These are phyloP conservation scores for Fusarium gaditjirri DNA, from an alignment of 2,329 filamentous ascomycete genomes.

Conservation along the genomic window DNA sequence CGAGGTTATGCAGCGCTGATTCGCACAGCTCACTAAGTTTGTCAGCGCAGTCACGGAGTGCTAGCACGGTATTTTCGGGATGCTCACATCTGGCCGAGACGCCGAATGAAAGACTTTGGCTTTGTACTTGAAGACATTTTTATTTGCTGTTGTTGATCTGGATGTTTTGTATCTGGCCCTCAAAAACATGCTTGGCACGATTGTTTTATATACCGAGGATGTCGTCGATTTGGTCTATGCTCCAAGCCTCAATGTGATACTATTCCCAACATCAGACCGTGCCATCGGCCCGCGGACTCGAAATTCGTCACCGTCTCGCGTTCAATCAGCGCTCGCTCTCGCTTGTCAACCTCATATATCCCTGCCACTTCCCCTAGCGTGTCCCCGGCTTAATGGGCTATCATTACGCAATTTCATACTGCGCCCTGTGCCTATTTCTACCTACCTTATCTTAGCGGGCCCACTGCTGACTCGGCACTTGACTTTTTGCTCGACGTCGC, in stretches of 20 bases:
- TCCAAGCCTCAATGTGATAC: not conserved
- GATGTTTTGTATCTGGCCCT: not conserved
- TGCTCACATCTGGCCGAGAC: conserved; percentile 7
- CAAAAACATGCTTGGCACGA: too few species aligned
- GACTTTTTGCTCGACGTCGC: not conserved
- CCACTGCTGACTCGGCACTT: conserved; percentile 16
- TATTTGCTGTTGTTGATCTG: not conserved
- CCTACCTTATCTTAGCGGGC: not conserved
- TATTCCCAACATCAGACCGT: not conserved
- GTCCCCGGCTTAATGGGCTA: not conserved
- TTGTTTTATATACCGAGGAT: not conserved
- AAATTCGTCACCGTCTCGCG: not conserved
- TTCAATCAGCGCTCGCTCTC: not conserved
- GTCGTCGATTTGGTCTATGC: accelerated
- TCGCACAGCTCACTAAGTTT: not conserved
- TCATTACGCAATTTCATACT: not conserved
- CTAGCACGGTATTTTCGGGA: not conserved
- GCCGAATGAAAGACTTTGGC: not conserved
- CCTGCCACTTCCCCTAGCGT: not conserved
- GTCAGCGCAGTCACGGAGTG: not conserved
- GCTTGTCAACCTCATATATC: not conserved
- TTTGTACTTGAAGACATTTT: conserved; percentile 3
- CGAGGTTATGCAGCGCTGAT: not conserved
- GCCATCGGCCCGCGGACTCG: not conserved
- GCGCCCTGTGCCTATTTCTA: not conserved